Base-by-base conservation (phyloP, 2,329 filamentous ascomycete genomes). In the Talaromyces sp. region DNA sequence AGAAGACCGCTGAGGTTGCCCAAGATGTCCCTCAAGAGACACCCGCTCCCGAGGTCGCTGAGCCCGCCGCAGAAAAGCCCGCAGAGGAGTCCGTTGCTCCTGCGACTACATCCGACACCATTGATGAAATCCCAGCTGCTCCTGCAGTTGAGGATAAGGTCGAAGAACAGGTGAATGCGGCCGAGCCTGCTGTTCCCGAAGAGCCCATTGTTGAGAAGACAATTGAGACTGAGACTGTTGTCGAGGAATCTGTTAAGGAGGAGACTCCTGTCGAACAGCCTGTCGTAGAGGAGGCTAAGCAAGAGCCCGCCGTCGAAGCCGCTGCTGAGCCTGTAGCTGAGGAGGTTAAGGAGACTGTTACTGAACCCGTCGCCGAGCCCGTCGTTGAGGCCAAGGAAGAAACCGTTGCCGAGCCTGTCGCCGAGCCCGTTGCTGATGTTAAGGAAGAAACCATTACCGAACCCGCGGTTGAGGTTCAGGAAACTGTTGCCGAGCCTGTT, bases 161-260 rank as follows among this genome's bases (percentile, higher is more conserved):
- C 9, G 20, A 35, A 42, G 46, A 60, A 32, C 56, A 63, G 42
- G 22, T 53, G 30, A 47, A 50, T 29, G 14, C 42, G 10, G n/a
- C 40, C 4, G 30, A 35, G 8, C 3, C 37, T 19, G 20, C 30
- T 36, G 13, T 20, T 22, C n/a, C 22, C 19, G 40, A 45, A n/a
- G 33, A 47, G 17, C 41, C 41, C 17, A 27, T 44, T 19, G 41
- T n/a, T 33, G 41, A 44, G 29, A 19, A n/a, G 7, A 16, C 17
- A 4, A 5, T 30, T 16, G 43, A 35, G 11, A 11, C 43, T 16
- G 37, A 35, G 52, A 22, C 11, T n/a, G 22, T 30, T 9, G 24
- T 14, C 3, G 49, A 55, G 14, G 47, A 47, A 13, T 14, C 49
- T 27, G 11, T 40, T 24, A 10, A 40, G 7, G 42, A 32, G 17